Evolutionary conservation across 305 asterid genomes (phyloP).

Genomic region (Fraxinus ornus): DNA sequence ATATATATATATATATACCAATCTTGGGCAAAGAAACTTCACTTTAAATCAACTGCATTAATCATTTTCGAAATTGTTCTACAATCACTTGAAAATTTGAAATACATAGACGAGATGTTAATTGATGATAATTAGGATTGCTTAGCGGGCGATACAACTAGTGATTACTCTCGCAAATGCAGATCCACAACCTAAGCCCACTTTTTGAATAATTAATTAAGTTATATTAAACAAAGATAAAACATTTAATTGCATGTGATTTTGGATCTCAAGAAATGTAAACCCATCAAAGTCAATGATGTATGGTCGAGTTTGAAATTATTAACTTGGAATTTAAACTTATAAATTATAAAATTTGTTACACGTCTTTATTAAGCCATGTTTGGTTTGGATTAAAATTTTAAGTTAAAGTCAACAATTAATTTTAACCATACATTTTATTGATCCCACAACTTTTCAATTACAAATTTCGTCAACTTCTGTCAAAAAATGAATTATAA

Average conservation of each 20-base stretch:
- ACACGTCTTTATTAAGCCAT: not conserved
- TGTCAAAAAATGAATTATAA: no score
- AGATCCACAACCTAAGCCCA: not conserved
- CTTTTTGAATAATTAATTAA: not conserved
- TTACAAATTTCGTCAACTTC: no score
- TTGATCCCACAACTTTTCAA: no score
- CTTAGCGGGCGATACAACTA: not conserved
- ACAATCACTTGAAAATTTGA: no score
- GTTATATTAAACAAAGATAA: not conserved
- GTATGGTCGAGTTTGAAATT: not conserved
- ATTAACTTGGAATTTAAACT: not conserved
- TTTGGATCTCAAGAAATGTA: slow-evolving; percentile 23
- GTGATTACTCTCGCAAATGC: not conserved
- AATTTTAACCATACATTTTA: no score
- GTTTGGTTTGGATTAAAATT: no score
- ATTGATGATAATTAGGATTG: not conserved
- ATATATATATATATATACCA: no score
- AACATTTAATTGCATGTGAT: slow-evolving; percentile 22
- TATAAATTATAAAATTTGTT: not conserved
- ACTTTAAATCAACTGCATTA: no score
- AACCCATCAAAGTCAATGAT: slow-evolving; percentile 21
- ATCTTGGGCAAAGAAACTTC: no score
- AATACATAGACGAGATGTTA: not conserved
- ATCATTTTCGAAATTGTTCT: no score
- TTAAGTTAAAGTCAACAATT: no score